Base-by-base conservation (phyloP, 352 stramenopile genomes). In the Blastocystis sp. region DNA sequence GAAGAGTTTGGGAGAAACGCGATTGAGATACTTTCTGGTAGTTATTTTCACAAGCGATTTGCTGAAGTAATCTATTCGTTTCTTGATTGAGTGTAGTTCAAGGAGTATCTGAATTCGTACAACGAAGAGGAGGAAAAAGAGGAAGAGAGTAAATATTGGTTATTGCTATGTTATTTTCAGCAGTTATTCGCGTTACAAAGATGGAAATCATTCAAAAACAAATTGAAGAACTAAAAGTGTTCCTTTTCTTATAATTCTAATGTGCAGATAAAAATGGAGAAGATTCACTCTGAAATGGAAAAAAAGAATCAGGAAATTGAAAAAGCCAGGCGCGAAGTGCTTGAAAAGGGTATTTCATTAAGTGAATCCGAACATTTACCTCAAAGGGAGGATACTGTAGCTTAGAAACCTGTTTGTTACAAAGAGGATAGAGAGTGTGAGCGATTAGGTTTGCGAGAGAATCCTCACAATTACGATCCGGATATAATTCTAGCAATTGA, bases 391-490 rank as follows among this genome's bases (percentile, higher is more conserved):
- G 50, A 59, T 59, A n/a, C 50, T 59, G 50, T 59, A 59, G 50
- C 13, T 59, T 59, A 59, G 50, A 13, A 34, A n/a, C 73, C 4
- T 68, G 29, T 84, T 84, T 54, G 54, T 84, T 41, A 84, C 73
- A 84, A 84, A 84, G 34, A 84, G 8, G 11, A 45, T 54, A 53
- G 20, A 84, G n/a, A 34, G 53, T 47, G 66, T 84, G 73, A 45
- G 73, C 73, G 62, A 84, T 84, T 53, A 84, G 59, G 47, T 84
- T 84, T 37, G 43, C 54, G 18, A 84, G 20, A 34, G 73, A 84
- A 34, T 69, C 54, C 20, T 66, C 73, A 26, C 73, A 84, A 54
- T 84, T 84, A 11, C 26, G 56, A 45, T 84, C 73, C n/a, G 73
- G 73, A 64, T 69, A 84, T 5, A 84, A 23, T 37, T 84, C 73